These are phyloP conservation scores for Aspergillus pseudoglaucus DNA, from an alignment of 2,329 filamentous ascomycete genomes.

Conservation along the genomic window DNA sequence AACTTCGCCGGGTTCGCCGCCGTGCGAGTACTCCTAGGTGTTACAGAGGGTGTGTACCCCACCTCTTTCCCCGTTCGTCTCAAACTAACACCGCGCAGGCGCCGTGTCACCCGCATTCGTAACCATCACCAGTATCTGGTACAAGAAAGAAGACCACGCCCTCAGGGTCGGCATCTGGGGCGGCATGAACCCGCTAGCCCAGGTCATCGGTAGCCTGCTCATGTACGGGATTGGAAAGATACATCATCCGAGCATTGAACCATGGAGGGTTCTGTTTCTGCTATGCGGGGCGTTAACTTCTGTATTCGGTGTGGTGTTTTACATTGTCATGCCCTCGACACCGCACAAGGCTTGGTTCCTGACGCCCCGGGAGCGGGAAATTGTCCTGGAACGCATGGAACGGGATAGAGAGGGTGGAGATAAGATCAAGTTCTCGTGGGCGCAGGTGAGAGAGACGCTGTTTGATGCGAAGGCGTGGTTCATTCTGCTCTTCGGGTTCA, in stretches of 20 bases:
- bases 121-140: slow-evolving; percentile 41
- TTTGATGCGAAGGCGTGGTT: slow-evolving; percentile 39
- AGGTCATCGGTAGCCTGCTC: slow-evolving; percentile 41
- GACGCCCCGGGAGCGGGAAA: slow-evolving; percentile 35
- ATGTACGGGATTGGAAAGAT: slow-evolving; percentile 47
- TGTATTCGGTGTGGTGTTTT: slow-evolving; percentile 40
- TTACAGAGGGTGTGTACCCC: slow-evolving; percentile 25
- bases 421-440: slow-evolving; percentile 37
- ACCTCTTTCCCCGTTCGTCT: background rate
- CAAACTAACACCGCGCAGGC: slow-evolving; percentile 14
- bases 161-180: slow-evolving; percentile 1
- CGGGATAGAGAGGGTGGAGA: slow-evolving; percentile 34
- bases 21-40: slow-evolving; percentile 40
- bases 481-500: slow-evolving; percentile 39
- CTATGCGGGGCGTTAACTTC: slow-evolving; percentile 46
- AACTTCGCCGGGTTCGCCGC: slow-evolving; percentile 36
- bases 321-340: slow-evolving; percentile 41
- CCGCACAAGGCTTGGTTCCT: slow-evolving; percentile 48
- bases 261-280: slow-evolving; percentile 46
- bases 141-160: slow-evolving; percentile 33
- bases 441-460: slow-evolving; percentile 41
- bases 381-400: slow-evolving; percentile 31
- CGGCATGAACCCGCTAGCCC: slow-evolving; percentile 27
- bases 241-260: slow-evolving; percentile 32
- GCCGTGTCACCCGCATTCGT: slow-evolving; percentile 43